phyloP scores from a whole-genome alignment of 2,329 filamentous ascomycete genomes.

The Cladosporium cucumerinum region DNA sequence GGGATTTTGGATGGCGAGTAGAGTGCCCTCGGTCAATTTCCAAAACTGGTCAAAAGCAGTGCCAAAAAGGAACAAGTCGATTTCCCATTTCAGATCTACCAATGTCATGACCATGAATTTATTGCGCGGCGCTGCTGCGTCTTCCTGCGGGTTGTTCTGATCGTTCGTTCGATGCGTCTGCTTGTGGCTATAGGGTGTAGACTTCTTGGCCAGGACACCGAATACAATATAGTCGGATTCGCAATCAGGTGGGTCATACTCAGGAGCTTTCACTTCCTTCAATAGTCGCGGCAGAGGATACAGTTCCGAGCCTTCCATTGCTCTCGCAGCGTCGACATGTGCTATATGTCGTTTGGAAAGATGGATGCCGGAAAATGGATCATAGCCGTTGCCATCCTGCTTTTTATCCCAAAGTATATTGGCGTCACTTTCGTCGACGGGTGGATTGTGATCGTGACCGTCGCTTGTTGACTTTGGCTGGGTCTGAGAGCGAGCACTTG shows the following conservation, averaged over 20 bases:
- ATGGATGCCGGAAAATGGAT: conserved; percentile 81
- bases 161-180: conserved; percentile 44
- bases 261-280: conserved; percentile 74
- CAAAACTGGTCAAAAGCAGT: conserved; percentile 89
- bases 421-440: conserved; percentile 9
- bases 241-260: conserved; percentile 74
- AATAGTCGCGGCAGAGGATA: conserved; percentile 78
- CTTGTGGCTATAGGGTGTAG: conserved; percentile 66
- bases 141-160: conserved; percentile 46
- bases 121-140: conserved; percentile 54
- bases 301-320: conserved; percentile 72
- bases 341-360: conserved; percentile 79
- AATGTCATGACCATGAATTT: conserved; percentile 94
- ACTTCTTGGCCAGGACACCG: conserved; percentile 84
- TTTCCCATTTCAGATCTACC: conserved; percentile 82
- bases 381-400: conserved; percentile 57
- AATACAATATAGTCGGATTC: conserved; percentile 89
- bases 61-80: conserved; percentile 90
- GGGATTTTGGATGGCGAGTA: conserved; percentile 89
- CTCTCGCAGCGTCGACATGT: conserved; percentile 74
- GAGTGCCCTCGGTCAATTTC: conserved; percentile 87
- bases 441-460: not conserved
- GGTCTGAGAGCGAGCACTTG: not conserved
- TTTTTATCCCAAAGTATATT: conserved; percentile 11
- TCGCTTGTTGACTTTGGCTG: not conserved